Base-by-base conservation (phyloP, 352 stramenopile species). In the Blastocystis sp. region DNA sequence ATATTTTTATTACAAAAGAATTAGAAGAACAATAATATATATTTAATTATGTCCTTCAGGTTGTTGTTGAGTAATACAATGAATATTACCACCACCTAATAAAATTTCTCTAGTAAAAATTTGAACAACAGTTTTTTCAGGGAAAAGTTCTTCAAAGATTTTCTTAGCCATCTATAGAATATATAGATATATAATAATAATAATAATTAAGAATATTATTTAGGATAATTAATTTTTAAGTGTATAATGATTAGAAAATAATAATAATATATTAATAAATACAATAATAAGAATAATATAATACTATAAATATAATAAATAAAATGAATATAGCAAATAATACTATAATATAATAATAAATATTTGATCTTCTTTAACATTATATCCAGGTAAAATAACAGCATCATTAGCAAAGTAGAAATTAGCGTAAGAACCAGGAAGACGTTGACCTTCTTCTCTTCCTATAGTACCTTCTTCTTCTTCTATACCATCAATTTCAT, bases 31-130 rank as follows among this genome's bases (percentile, higher is more conserved):
- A 18, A 35, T 23, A 10, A 11, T 55, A 23, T 13, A 18, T 55
- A 19, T 18, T 23, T 11, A 36, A 52, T 23, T 35, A 18, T 58
- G 34, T 34, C 52, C 52, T 45, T 55, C 62, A 19, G 39, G 58
- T 34, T 75, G 41, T 54, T 80, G 75, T 55, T 77, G 71, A 21
- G 75, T 81, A 27, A 79, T 78, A 47, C 75, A 81, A 65, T 81
- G 75, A 54, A 81, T 78, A 45, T 80, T 80, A 18, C 75, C 75
- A 62, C 75, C 75, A 23, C 75, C 75, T 27, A 80, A 49, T 23
- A 77, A 46, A 13, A 81, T 72, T 34, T 79, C 73, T 30, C 65
- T 55, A 28, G 62, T 75, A 19, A 25, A 35, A 5, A 80, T 66
- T 52, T 69, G 67, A 10, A 79, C 62, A 18, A 79, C 69, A 24